Conservation (phyloP, 768 basidiomycete species). For the Boletales sp. region DNA sequence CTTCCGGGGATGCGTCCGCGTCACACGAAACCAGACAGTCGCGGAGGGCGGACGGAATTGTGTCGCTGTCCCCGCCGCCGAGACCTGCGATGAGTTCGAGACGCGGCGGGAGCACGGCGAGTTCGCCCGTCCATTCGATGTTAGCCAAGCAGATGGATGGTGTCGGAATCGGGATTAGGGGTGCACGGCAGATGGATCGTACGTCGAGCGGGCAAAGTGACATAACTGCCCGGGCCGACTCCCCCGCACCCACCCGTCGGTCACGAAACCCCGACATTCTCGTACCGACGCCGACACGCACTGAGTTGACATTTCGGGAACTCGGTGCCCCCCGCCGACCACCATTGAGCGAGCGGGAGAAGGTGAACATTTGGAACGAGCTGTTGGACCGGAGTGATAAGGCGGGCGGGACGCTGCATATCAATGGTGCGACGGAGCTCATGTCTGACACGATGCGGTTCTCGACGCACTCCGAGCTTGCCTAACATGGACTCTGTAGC, state of each 20-base stretch:
- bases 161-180: neutral
- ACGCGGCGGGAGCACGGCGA: constrained; percentile 13
- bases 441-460: constrained; percentile 43
- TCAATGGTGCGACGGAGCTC: constrained; percentile 36
- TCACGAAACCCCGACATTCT: constrained; percentile 6
- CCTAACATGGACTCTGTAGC: neutral
- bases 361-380: constrained; percentile 68
- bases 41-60: constrained; percentile 18
- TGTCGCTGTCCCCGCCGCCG: constrained; percentile 28
- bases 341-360: constrained; percentile 62
- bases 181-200: constrained; percentile 18
- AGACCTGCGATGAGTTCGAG: constrained; percentile 11
- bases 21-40: neutral
- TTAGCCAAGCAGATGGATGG: constrained; percentile 1
- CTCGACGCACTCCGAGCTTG: constrained; percentile 28
- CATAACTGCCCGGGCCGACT: constrained; percentile 23
- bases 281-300: constrained; percentile 10
- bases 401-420: constrained; percentile 72
- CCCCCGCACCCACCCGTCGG: constrained; percentile 1
- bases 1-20: no score
- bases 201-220: constrained; percentile 28
- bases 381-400: constrained; percentile 59
- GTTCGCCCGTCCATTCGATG: constrained; percentile 7
- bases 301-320: constrained; percentile 48
- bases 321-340: constrained; percentile 34